Evolutionary conservation across 2,329 filamentous ascomycete genomes (phyloP).

Genomic region (Alternaria sp.): DNA sequence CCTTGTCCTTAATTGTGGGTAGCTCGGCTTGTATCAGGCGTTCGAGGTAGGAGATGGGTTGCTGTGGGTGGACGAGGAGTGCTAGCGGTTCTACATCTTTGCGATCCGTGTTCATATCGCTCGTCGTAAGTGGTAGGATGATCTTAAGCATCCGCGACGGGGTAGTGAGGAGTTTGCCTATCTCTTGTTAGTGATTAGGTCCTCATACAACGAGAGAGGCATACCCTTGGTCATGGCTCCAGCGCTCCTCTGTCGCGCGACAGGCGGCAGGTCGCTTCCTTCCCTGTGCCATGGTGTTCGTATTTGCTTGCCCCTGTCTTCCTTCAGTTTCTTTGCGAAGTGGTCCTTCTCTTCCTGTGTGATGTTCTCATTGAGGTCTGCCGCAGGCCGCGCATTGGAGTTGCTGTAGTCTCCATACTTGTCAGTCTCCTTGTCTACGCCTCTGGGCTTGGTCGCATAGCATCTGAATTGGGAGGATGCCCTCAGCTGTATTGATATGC

Average conservation of each 20-base stretch:
- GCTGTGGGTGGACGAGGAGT: constrained; percentile 84
- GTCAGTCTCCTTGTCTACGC: constrained; percentile 14
- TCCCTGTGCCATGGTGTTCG: constrained; percentile 71
- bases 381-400: constrained; percentile 46
- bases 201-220: background rate
- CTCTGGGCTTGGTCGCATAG: background rate
- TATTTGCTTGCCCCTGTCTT: constrained; percentile 62
- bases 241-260: constrained; percentile 58
- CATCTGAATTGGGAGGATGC: constrained; percentile 1
- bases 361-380: constrained; percentile 52
- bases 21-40: constrained; percentile 87
- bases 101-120: constrained; percentile 64
- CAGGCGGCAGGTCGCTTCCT: constrained; percentile 64
- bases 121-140: constrained; percentile 73
- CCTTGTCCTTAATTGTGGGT: constrained; percentile 66
- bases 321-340: constrained; percentile 50
- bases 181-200: constrained; percentile 7
- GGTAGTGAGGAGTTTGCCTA: constrained; percentile 79
- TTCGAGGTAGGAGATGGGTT: constrained; percentile 89
- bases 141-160: constrained; percentile 81
- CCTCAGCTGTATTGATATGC: background rate
- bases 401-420: constrained; percentile 33
- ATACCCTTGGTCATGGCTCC: constrained; percentile 70
- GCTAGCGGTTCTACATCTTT: constrained; percentile 84
- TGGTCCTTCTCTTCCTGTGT: constrained; percentile 55